Base-by-base conservation (phyloP, 2,329 filamentous ascomycete genomes). In the Akanthomyces muscarius region DNA sequence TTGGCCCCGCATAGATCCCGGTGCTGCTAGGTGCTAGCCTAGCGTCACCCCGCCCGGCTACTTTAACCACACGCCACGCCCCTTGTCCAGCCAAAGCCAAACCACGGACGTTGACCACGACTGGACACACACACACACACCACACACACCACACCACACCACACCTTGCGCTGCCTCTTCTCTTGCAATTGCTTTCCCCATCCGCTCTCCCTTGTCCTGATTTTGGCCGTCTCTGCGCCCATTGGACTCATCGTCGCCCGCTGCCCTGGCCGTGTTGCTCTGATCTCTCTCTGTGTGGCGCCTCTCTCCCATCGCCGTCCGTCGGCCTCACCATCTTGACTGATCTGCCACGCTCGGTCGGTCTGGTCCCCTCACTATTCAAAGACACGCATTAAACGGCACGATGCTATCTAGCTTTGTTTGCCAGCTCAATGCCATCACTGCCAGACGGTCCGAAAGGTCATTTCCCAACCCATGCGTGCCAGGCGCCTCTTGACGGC, bases 381-480 rank as follows among this genome's bases (percentile, higher is more conserved):
- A 44, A 33, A 53, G 48, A 53, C 25, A 45, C 23, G n/a, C 38
- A 53, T 44, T 45, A 28, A n/a, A 50, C 36, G 25, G 36, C 38
- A 25, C 36, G 42, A 52, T 52, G 11, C 23, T 14, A 30, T 42
- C 47, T 44, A 23, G 14, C 36, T 25, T 18, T 25, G 10, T 42
- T 16, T 44, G 23, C 30, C 45, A 41, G 45, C 45, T 42, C 44
- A 44, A 36, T 51, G 18, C 38, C 38, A 45, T 41, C 25, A 36
- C 38, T 21, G 33, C 18, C 44, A n/a, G 41, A 45, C 13, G 45
- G 28, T 36, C 13, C 23, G 33, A 25, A 47, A 45, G 21, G 48
- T 61, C 58, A 61, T 61, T 61, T 61, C 58, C 58, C 58, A 53
- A 36, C 57, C 38, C 57, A 25, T 50, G 21, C 23, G 11, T 48